These are phyloP conservation scores for Euphorbia pulcherrima DNA, from an alignment of 345 rosid genomes.

Conservation along the genomic window DNA sequence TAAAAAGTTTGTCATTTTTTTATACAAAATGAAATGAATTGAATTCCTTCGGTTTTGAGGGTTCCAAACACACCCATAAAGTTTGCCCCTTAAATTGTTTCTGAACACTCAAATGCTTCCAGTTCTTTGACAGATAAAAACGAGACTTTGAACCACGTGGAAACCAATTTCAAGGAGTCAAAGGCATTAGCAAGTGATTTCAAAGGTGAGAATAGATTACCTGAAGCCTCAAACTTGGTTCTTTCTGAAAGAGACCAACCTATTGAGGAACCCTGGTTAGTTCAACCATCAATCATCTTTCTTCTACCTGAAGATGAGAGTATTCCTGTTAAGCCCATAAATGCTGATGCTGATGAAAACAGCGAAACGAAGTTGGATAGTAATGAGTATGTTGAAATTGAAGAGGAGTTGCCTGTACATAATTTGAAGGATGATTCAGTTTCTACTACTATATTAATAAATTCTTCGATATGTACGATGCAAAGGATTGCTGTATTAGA, in stretches of 20 bases:
- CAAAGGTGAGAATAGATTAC: constrained; percentile 33
- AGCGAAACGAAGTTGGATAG: constrained; percentile 18
- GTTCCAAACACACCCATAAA: too few relatives aligned
- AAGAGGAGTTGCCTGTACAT: constrained; percentile 42
- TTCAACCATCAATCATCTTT: constrained; percentile 31
- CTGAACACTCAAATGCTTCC: constrained; percentile 90
- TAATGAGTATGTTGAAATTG: constrained; percentile 38
- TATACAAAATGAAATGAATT: too few relatives aligned
- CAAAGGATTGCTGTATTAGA: constrained; percentile 96
- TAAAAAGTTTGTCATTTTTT: too few relatives aligned
- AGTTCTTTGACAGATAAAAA: constrained; percentile 91
- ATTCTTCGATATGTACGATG: constrained; percentile 86
- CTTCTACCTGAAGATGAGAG: constrained; percentile 22
- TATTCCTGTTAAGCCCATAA: constrained; percentile 27
- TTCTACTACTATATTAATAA: constrained; percentile 66
- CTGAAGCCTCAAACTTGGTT: constrained; percentile 26
- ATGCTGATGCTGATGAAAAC: constrained; percentile 30
- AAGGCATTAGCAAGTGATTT: constrained; percentile 34
- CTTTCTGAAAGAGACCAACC: constrained; percentile 61
- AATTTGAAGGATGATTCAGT: constrained; percentile 41
- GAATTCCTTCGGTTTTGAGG: too few relatives aligned
- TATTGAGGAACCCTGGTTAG: constrained; percentile 91
- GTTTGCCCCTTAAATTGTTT: constrained; percentile 38
- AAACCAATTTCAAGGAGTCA: constrained; percentile 27
- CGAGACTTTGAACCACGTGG: constrained; percentile 26